phyloP scores from a whole-genome alignment of 1,284 basidiomycete species.

The Pterula multifida region DNA sequence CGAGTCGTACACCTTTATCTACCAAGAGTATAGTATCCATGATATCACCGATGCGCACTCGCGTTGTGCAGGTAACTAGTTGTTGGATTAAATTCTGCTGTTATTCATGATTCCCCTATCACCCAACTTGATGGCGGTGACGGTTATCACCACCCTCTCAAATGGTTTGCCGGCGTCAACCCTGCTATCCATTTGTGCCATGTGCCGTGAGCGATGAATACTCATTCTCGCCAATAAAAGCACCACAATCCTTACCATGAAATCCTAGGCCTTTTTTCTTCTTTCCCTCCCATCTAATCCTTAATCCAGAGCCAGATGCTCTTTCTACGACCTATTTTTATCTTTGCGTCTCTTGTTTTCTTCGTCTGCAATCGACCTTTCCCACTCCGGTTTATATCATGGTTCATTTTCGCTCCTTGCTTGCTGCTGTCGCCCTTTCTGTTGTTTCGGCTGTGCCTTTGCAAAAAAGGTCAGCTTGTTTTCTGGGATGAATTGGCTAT shows the following conservation, averaged over 20 bases:
- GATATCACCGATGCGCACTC: not conserved
- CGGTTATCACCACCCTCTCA: too few species aligned
- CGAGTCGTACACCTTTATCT: not conserved
- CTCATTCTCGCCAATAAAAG: too few species aligned
- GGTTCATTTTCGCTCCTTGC: conserved; percentile 14
- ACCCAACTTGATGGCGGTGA: too few species aligned
- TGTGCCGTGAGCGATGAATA: too few species aligned
- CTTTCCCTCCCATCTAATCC: not conserved
- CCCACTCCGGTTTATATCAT: conserved; percentile 9
- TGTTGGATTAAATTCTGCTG: too few species aligned
- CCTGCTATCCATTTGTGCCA: too few species aligned
- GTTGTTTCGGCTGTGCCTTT: conserved; percentile 17
- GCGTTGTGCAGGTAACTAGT: not conserved
- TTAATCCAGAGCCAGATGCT: not conserved
- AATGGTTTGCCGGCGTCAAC: too few species aligned
- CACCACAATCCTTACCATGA: too few species aligned
- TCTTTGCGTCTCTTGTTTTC: not conserved
- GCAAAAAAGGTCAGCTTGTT: too few species aligned
- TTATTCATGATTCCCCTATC: too few species aligned
- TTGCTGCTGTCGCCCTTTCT: conserved; percentile 20
- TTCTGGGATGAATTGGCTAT: conserved; percentile 8
- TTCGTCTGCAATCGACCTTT: conserved; percentile 3
- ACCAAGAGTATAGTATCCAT: not conserved
- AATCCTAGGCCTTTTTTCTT: too few species aligned
- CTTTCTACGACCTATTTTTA: not conserved